These are phyloP conservation scores for Neurospora sublineolata DNA, from an alignment of 495 filamentous ascomycete species.

Conservation along the genomic window DNA sequence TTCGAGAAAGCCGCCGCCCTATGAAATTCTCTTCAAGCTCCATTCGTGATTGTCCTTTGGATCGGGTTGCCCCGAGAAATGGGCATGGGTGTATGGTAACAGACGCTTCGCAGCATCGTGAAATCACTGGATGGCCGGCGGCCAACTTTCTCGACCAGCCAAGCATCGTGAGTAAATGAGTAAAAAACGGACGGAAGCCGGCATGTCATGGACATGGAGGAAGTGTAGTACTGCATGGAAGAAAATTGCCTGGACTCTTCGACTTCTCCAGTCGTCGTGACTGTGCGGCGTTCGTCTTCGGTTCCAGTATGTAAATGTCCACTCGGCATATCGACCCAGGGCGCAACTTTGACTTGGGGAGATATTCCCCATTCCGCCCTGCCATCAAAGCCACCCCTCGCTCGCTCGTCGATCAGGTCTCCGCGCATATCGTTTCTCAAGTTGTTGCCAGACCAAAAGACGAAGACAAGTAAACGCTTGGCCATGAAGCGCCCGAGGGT, in stretches of 20 bases:
- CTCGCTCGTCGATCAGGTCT: neutral
- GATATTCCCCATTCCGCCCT: neutral
- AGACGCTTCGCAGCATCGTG: neutral
- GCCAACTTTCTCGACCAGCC: neutral
- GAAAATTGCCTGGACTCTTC: neutral
- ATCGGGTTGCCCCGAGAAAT: neutral
- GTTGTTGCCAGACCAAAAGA: too few relatives aligned
- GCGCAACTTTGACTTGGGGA: neutral
- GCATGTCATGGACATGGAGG: neutral
- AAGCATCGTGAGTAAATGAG: neutral
- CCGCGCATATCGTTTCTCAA: too few relatives aligned
- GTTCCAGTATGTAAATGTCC: neutral
- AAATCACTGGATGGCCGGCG: neutral
- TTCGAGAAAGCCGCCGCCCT: neutral
- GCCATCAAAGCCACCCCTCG: neutral
- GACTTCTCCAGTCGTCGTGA: too few relatives aligned
- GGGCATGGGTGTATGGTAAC: neutral
- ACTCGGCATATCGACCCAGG: neutral
- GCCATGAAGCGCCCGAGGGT: too few relatives aligned
- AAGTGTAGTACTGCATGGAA: neutral
- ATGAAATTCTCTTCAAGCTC: neutral
- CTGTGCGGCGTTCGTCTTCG: neutral
- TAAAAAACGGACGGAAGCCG: neutral
- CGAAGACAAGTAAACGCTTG: too few relatives aligned
- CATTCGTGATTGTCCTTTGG: neutral